phyloP scores from a whole-genome alignment of 495 filamentous ascomycete species.

The Penicillium longicatenatum region DNA sequence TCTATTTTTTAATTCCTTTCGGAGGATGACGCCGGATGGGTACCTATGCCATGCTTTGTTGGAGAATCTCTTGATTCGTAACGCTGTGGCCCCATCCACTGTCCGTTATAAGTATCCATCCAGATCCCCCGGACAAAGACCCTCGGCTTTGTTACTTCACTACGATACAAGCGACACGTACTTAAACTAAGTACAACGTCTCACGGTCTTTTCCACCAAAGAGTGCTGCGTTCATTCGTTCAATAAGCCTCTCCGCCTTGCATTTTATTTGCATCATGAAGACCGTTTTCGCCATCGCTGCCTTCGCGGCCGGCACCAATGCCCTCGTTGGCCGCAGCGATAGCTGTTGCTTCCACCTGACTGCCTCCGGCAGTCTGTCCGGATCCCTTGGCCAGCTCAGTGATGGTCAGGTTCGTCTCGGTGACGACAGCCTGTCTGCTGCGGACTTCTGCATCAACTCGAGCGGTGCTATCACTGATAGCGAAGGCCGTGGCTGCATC shows the following conservation, averaged over 20 bases:
- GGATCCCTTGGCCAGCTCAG: constrained; percentile 54
- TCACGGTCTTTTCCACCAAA: constrained; percentile 2
- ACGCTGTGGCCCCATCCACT: constrained; percentile 12
- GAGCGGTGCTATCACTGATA: constrained; percentile 54
- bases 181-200: constrained; percentile 1
- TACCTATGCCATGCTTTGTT: not conserved
- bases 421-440: constrained; percentile 38
- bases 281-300: constrained; percentile 36
- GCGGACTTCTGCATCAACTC: constrained; percentile 49
- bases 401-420: constrained; percentile 58
- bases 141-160: not conserved
- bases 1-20: constrained; percentile 20
- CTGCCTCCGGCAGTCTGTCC: constrained; percentile 45
- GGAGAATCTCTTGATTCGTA: constrained; percentile 16
- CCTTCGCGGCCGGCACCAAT: constrained; percentile 41
- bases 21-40: constrained; percentile 13
- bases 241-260: not conserved
- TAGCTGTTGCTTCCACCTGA: constrained; percentile 55
- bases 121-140: not conserved
- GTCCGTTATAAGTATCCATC: constrained; percentile 24
- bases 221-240: constrained; percentile 16
- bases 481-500: constrained; percentile 57
- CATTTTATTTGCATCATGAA: constrained; percentile 30
- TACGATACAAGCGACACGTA: not conserved
- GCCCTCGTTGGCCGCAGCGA: constrained; percentile 41